Evolutionary conservation across 495 filamentous ascomycete species (phyloP), one percentile per base, ranked within the genome.

Genomic region (Pyrenopolyporus hunteri): DNA sequence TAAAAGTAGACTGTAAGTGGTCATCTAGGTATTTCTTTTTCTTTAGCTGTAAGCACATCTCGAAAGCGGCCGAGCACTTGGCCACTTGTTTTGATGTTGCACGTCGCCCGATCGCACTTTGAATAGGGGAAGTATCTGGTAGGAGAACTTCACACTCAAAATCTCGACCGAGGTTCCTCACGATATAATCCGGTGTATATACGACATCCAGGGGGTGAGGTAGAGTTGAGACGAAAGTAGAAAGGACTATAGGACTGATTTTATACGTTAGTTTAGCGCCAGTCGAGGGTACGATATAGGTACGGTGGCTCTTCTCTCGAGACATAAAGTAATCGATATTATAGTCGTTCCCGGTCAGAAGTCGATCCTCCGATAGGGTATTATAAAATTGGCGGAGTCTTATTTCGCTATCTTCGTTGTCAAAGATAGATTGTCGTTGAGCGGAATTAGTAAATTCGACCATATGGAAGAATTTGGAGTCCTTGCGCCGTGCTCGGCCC

Each of bases 41-140:
- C 19, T 87, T 78, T 4, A 98, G 81, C 49, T 84, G 52, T 2
- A 94, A 60, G 63, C 92, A 97, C 36, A 89, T 83, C 67, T 94
- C 88, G 69, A 94, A 98, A 2, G 94, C 94, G 10, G 91, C 94
- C 6, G 92, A 88, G 61, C 89, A 87, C 72, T 96, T 97, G n/a
- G 94, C 94, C 10, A 84, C 75, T 17, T 85, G 76, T 68, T 95
- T 98, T 46, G 80, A 88, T 2, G 74, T 50, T 46, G 82, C 82
- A 1, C 83, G 72, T 8, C 64, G 67, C 28, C 94, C 93, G 32
- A 83, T 80, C 7, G 86, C 78, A 36, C 81, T 84, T 55, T 77
- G 76, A 40, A 97, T 78, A 0, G 92, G 92, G 0, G 92, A 92
- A 19, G 74, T 82, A 33, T 87, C 83, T 1, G 94, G 94, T 33